Evolutionary conservation across 2,329 filamentous ascomycete genomes (phyloP).

Genomic region (Phialocephala sp.): DNA sequence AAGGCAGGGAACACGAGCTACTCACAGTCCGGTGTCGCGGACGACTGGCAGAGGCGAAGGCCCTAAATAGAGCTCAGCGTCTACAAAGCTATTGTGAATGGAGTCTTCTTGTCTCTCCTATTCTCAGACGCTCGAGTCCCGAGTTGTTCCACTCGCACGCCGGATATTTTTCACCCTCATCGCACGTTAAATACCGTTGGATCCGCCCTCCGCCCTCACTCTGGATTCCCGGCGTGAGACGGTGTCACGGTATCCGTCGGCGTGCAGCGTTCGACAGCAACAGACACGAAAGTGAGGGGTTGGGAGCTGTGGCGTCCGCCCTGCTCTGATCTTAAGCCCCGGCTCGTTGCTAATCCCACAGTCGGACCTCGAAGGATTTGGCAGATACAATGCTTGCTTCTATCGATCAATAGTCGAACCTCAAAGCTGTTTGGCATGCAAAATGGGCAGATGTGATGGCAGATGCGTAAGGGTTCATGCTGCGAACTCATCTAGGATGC

Average conservation of each 20-base stretch:
- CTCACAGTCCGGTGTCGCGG: not conserved
- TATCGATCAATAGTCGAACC: slow-evolving; percentile 23
- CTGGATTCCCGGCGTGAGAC: slow-evolving; percentile 13
- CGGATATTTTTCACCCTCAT: not conserved
- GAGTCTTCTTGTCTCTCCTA: slow-evolving; percentile 23
- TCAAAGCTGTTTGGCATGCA: slow-evolving; percentile 19
- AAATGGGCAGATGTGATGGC: slow-evolving; percentile 28
- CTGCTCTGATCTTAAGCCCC: slow-evolving; percentile 14
- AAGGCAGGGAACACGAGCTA: not conserved
- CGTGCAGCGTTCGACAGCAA: slow-evolving; percentile 14
- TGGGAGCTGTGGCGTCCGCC: slow-evolving; percentile 31
- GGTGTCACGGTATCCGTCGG: slow-evolving; percentile 24
- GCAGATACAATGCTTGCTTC: slow-evolving; percentile 15
- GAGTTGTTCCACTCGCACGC: slow-evolving; percentile 23
- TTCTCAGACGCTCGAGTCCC: slow-evolving; percentile 16
- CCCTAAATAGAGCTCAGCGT: slow-evolving; percentile 33
- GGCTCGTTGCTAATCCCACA: slow-evolving; percentile 27
- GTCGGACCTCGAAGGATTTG: slow-evolving; percentile 16
- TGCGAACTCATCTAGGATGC: slow-evolving; percentile 12
- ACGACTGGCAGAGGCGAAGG: slow-evolving; percentile 10
- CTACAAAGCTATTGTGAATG: slow-evolving; percentile 40
- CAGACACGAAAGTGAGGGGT: slow-evolving; percentile 32
- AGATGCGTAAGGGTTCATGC: slow-evolving; percentile 20
- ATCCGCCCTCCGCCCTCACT: slow-evolving; percentile 11
- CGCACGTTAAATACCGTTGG: slow-evolving; percentile 14